Evolutionary conservation across 352 stramenopile genomes (phyloP).

Genomic region (Blastocystis sp.): DNA sequence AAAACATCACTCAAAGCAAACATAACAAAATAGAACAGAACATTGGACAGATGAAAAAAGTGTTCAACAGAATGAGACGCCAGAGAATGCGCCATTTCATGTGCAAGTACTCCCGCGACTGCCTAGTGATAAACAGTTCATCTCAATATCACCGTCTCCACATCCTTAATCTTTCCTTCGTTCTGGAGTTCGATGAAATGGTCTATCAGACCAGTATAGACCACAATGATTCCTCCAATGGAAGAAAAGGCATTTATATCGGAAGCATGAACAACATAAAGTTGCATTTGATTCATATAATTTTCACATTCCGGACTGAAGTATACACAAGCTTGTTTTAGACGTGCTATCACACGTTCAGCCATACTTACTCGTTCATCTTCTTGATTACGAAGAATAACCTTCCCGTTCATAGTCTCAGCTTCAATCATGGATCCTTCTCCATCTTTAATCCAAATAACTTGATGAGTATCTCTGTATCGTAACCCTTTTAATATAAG

Average conservation of each 20-base stretch:
- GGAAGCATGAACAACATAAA: background rate
- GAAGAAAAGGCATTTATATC: background rate
- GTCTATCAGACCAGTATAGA: background rate
- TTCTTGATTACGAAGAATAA: background rate
- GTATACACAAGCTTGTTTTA: background rate
- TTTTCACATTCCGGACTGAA: background rate
- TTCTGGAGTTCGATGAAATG: background rate
- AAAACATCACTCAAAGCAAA: slow-evolving; percentile 6
- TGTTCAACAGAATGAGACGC: slow-evolving; percentile 6
- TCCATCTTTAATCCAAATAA: background rate
- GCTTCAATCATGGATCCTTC: background rate
- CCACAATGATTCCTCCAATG: background rate
- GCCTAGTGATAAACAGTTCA: background rate
- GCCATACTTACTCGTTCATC: background rate
- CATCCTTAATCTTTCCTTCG: background rate
- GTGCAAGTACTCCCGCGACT: background rate
- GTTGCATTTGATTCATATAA: background rate
- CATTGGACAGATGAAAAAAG: background rate
- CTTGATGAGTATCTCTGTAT: background rate
- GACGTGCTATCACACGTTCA: background rate
- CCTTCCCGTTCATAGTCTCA: background rate
- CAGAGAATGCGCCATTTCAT: background rate
- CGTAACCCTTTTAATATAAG: background rate
- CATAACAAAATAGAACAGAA: slow-evolving; percentile 19
- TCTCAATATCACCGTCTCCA: background rate